Base-by-base conservation (phyloP, 2,329 filamentous ascomycete genomes). In the Neonectria sp. region DNA sequence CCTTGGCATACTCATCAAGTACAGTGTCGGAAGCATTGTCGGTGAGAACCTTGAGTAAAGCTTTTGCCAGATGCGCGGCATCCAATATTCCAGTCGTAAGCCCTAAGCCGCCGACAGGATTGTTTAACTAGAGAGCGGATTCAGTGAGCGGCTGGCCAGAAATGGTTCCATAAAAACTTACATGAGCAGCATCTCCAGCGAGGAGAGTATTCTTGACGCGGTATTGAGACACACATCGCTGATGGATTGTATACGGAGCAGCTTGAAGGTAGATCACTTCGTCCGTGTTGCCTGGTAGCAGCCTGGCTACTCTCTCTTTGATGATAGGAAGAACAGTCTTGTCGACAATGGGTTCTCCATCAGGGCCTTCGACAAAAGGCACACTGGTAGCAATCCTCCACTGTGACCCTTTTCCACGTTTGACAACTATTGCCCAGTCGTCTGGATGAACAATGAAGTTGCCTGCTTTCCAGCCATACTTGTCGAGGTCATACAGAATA, bases 311-410 rank as follows among this genome's bases (percentile, higher is more conserved):
- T 31, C 35, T 45, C 37, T 56, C 55, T 43, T 56, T 56, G 55
- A 56, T 31, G 55, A 35, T 40, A 3, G 55, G 55, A 45, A 56
- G 33, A 45, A 56, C 37, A 56, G 33, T 56, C 55, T 45, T 56
- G 24, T 56, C 55, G 11, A n/a, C 17, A 40, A 45, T 33, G 55
- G 55, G 37, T 24, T 56, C 55, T 56, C 55, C 37, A 45, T 56
- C 55, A 15, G 55, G 55, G 55, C 55, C 55, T 56, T 45, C 35
- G 55, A 46, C 35, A 31, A 45, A 45, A 25, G 24, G 9, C 4
- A 56, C n/a, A 37, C 55, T 56, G 55, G 55, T 56, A 45, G 55
- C 55, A 45, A 56, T 56, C 55, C 55, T 46, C 37, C 55, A 46
- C 35, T 56, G 55, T 15, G 55, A 9, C 55, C 55, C 55, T 45